Conservation (phyloP, 2,329 filamentous ascomycete species). For the Whalleya microplaca region DNA sequence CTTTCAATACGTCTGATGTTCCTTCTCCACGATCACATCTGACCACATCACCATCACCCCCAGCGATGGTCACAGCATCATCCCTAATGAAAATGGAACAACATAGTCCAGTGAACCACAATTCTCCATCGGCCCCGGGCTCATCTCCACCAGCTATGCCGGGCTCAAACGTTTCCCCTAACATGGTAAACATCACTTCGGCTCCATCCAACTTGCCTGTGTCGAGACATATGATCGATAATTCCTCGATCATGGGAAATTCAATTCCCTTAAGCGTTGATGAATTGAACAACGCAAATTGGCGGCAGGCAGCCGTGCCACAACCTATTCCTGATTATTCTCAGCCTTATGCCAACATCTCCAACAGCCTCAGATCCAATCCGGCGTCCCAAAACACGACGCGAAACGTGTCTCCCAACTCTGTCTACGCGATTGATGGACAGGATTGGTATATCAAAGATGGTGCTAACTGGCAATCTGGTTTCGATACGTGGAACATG, state of each 20-base stretch:
- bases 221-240: constrained; percentile 21
- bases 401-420: constrained; percentile 36
- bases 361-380: constrained; percentile 20
- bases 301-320: constrained; percentile 30
- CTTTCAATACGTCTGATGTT: constrained; percentile 65
- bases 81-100: constrained; percentile 35
- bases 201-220: constrained; percentile 30
- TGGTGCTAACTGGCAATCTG: constrained; percentile 60
- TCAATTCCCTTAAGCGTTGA: constrained; percentile 25
- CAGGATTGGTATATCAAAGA: constrained; percentile 63
- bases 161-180: constrained; percentile 32
- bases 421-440: constrained; percentile 49
- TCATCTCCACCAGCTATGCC: constrained; percentile 32
- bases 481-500: constrained; percentile 58
- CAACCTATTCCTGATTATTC: constrained; percentile 36
- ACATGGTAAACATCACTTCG: constrained; percentile 32
- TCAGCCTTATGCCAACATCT: constrained; percentile 32
- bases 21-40: constrained; percentile 52
- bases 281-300: constrained; percentile 24
- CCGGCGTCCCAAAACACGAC: constrained; percentile 27
- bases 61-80: constrained; percentile 16
- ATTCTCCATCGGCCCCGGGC: constrained; percentile 34
- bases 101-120: constrained; percentile 42
- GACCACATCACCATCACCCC: constrained; percentile 31
- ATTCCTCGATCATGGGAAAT: constrained; percentile 26